Evolutionary conservation across 1,284 basidiomycete genomes (phyloP).

Genomic region (Farysia itapuensis): DNA sequence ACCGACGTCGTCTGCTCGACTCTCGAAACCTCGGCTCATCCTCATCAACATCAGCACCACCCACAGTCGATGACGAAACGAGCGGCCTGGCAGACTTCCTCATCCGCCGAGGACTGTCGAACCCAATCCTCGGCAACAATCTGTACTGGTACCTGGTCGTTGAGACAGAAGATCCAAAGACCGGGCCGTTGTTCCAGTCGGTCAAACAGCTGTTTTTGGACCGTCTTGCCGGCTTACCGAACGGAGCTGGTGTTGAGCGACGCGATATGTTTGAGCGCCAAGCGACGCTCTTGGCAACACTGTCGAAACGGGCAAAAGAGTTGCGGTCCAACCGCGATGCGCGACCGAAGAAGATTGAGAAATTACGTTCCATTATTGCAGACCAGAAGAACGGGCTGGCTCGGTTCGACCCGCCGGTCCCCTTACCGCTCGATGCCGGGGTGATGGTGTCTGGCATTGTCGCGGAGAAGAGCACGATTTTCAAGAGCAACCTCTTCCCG

Average conservation of each 20-base stretch:
- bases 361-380: slow-evolving; percentile 76
- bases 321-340: slow-evolving; percentile 86
- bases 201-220: slow-evolving; percentile 86
- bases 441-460: slow-evolving; percentile 81
- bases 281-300: slow-evolving; percentile 74
- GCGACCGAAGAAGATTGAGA: slow-evolving; percentile 95
- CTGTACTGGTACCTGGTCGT: slow-evolving; percentile 98
- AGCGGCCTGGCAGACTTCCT: slow-evolving; percentile 66
- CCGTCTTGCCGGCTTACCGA: slow-evolving; percentile 49
- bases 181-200: slow-evolving; percentile 87
- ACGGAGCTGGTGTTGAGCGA: slow-evolving; percentile 9
- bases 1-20: slow-evolving; percentile 2
- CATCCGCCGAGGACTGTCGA: slow-evolving; percentile 78
- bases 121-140: slow-evolving; percentile 82
- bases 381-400: slow-evolving; percentile 76
- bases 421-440: slow-evolving; percentile 81
- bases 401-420: slow-evolving; percentile 41
- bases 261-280: slow-evolving; percentile 61
- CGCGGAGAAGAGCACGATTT: slow-evolving; percentile 87
- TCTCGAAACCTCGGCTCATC: slow-evolving; percentile 10
- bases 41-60: slow-evolving; percentile 8
- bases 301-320: slow-evolving; percentile 81
- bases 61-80: slow-evolving; percentile 6
- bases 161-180: slow-evolving; percentile 72
- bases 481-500: slow-evolving; percentile 96